phyloP scores from a whole-genome alignment of 75 land plant species.

The Adiantum capillusveneris region DNA sequence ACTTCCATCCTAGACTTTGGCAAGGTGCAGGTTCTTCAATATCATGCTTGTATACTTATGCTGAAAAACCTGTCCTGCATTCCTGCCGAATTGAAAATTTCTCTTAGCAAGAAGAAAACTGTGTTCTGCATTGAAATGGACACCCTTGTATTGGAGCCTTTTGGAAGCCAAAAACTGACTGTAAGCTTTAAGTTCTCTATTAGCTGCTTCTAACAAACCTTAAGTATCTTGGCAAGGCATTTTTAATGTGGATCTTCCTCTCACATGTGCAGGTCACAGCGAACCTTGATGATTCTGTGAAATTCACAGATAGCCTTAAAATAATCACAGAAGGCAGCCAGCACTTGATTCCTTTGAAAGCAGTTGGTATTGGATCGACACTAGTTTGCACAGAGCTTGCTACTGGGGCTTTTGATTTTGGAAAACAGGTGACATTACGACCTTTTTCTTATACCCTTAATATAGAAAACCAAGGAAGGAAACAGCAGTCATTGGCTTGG shows the following conservation, averaged over 20 bases:
- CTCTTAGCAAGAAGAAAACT: slow-evolving; percentile 12
- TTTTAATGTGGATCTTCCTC: too few species aligned
- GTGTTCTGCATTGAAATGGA: slow-evolving; percentile 12
- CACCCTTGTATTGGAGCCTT: slow-evolving; percentile 15
- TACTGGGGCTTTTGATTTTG: slow-evolving; percentile 19
- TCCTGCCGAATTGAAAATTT: slow-evolving; percentile 15
- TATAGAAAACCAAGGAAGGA: slow-evolving; percentile 17
- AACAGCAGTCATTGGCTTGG: slow-evolving; percentile 12
- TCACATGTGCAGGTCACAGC: slow-evolving; percentile 17
- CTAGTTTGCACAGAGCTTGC: slow-evolving; percentile 15
- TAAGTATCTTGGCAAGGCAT: too few species aligned
- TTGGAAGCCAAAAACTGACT: slow-evolving; percentile 12
- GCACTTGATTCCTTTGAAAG: slow-evolving; percentile 10
- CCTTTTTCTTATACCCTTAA: slow-evolving; percentile 9
- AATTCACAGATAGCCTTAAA: slow-evolving; percentile 17
- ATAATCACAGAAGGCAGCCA: slow-evolving; percentile 23
- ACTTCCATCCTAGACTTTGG: slow-evolving; percentile 22
- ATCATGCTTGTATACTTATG: slow-evolving; percentile 5
- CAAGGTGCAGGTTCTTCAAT: slow-evolving; percentile 21
- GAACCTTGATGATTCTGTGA: slow-evolving; percentile 20
- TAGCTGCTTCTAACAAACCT: background rate
- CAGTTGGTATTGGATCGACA: slow-evolving; percentile 27
- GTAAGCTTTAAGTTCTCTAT: background rate
- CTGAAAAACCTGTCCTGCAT: slow-evolving; percentile 21
- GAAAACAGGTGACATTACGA: slow-evolving; percentile 22